phyloP scores from a whole-genome alignment of 2,329 filamentous ascomycete species.

The Botrytis fabae region DNA sequence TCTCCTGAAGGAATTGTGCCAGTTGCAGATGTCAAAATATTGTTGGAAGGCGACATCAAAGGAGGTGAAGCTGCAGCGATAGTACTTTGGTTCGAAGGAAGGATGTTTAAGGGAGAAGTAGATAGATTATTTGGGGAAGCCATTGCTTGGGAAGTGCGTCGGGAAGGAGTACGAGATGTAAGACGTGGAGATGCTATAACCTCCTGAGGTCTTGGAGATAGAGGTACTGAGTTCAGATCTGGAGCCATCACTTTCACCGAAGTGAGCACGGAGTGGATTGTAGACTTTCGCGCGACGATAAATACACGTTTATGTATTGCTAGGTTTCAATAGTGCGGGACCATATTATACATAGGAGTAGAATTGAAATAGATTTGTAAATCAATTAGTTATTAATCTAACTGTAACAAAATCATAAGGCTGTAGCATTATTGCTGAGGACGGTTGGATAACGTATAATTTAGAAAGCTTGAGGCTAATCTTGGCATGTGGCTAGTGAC shows the following conservation, averaged over 20 bases:
- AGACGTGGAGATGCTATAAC: conserved; percentile 35
- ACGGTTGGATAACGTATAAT: conserved; percentile 5
- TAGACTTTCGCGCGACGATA: not conserved
- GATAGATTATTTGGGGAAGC: conserved; percentile 54
- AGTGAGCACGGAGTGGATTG: not conserved
- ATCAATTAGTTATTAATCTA: conserved; percentile 8
- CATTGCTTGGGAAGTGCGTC: conserved; percentile 38
- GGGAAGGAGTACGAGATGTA: conserved; percentile 34
- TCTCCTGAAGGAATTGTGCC: conserved; percentile 32
- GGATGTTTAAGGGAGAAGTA: conserved; percentile 69
- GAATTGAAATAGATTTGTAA: not conserved
- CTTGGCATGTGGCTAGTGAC: not conserved
- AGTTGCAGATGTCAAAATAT: conserved; percentile 19
- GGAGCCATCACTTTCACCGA: conserved; percentile 37
- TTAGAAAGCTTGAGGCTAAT: not conserved
- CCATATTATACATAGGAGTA: conserved; percentile 5
- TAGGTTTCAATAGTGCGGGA: conserved; percentile 14
- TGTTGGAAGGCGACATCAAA: conserved; percentile 32
- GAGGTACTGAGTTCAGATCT: conserved; percentile 41
- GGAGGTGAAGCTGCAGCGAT: conserved; percentile 36
- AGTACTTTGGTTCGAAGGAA: conserved; percentile 40
- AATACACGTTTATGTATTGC: not conserved
- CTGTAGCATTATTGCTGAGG: not conserved
- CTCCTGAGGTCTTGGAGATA: conserved; percentile 36
- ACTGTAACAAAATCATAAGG: not conserved